phyloP scores from a whole-genome alignment of 83 land plant genomes.

The Picea mariana region DNA sequence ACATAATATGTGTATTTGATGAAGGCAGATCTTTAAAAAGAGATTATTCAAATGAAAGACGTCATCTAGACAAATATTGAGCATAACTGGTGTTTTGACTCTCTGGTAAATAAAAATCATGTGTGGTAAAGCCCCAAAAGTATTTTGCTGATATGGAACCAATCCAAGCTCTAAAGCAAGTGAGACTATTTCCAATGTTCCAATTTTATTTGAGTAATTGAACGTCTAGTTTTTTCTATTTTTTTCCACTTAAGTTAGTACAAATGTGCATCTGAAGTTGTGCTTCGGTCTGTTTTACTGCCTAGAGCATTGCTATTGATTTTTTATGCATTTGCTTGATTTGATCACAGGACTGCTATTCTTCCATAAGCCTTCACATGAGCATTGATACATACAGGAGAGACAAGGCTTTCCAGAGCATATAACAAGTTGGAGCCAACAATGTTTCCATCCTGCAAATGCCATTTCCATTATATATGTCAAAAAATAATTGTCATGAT shows the following conservation, averaged over 20 bases:
- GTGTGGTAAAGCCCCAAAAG: too few species aligned
- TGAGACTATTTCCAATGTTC: slow-evolving; percentile 3
- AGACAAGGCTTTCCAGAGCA: slow-evolving; percentile 88
- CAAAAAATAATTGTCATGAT: neutral
- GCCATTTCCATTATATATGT: slow-evolving; percentile 4
- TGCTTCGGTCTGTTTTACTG: neutral
- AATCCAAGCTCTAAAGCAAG: too few species aligned
- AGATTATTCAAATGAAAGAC: too few species aligned
- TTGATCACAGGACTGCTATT: slow-evolving; percentile 1
- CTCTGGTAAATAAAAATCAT: too few species aligned
- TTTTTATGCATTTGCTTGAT: neutral
- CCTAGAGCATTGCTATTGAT: neutral
- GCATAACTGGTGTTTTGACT: too few species aligned
- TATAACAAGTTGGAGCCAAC: slow-evolving; percentile 83
- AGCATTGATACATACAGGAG: slow-evolving; percentile 61
- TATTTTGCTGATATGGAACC: too few species aligned
- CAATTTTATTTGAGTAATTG: neutral
- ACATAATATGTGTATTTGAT: neutral
- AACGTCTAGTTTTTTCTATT: neutral
- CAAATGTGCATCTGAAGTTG: neutral
- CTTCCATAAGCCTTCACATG: neutral
- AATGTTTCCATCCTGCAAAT: slow-evolving; percentile 72
- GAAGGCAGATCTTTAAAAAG: too few species aligned
- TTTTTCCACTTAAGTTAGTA: neutral
- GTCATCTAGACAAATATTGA: too few species aligned